A percentile compares a stretch with the other conserved stretches of the same genome.
Evolutionary conservation across 768 basidiomycete species (phyloP).

Genomic region (Kwoniella sp.): DNA sequence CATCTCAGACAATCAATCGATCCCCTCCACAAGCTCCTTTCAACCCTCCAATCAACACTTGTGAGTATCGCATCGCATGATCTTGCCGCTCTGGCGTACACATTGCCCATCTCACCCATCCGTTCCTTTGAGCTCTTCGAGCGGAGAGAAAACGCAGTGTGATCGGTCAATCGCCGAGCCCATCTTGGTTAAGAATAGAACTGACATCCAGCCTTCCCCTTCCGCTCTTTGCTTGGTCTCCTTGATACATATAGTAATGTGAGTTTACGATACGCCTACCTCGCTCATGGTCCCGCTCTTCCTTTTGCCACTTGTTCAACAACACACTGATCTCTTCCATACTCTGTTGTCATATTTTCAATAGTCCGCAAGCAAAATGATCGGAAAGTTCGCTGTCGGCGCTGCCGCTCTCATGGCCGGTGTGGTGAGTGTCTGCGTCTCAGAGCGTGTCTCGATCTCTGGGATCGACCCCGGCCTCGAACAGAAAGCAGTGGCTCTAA

Average conservation of each 20-base stretch:
- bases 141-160: background rate
- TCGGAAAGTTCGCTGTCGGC: slow-evolving; percentile 30
- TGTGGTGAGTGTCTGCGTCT: slow-evolving; percentile 26
- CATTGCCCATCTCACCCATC: background rate
- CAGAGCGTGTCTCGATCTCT: background rate
- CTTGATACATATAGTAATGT: background rate
- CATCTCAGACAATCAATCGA: background rate
- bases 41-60: background rate
- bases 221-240: background rate
- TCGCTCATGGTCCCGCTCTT: background rate
- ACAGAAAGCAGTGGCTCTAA: background rate
- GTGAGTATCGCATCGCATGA: background rate
- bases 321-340: background rate
- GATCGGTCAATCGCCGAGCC: background rate
- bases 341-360: background rate
- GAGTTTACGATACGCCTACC: background rate
- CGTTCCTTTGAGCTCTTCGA: background rate
- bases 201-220: background rate
- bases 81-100: background rate
- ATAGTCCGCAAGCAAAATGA: slow-evolving; percentile 14
- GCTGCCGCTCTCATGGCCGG: slow-evolving; percentile 41
- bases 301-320: background rate
- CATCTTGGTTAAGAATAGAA: background rate
- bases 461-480: no score
- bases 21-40: background rate